A percentile compares a stretch with the other conserved stretches of the same genome.
Conservation (phyloP, 768 basidiomycete species). For the Suillus decipiens region DNA sequence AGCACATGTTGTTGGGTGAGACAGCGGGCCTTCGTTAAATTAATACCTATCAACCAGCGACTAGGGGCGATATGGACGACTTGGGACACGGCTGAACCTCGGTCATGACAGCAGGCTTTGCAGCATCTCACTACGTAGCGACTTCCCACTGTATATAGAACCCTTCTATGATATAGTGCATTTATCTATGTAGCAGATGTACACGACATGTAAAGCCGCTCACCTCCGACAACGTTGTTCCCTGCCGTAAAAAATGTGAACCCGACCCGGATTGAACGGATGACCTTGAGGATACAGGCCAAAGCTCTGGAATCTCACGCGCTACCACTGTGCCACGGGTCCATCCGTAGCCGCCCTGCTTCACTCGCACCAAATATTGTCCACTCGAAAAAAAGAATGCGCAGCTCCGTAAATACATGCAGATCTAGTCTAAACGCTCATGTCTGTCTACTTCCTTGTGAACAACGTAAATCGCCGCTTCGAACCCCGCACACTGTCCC, state of each 20-base stretch:
- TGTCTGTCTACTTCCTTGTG: slow-evolving; percentile 29
- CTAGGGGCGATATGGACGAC: background rate
- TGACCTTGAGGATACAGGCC: slow-evolving; percentile 41
- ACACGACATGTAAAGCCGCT: background rate
- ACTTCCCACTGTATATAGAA: background rate
- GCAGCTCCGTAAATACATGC: slow-evolving; percentile 20
- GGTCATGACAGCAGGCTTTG: background rate
- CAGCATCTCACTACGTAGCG: background rate
- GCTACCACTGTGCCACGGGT: slow-evolving; percentile 43
- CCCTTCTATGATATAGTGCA: background rate
- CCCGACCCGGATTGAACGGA: slow-evolving; percentile 49
- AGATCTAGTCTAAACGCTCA: slow-evolving; percentile 13
- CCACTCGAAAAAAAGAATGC: background rate
- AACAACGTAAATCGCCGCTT: slow-evolving; percentile 34
- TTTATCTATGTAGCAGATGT: background rate
- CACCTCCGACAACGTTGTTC: too few relatives aligned
- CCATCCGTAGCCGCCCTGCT: slow-evolving; percentile 8
- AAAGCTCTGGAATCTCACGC: slow-evolving; percentile 40
- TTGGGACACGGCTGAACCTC: background rate
- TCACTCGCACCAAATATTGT: background rate
- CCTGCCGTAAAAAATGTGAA: slow-evolving; percentile 28
- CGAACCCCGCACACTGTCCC: slow-evolving; percentile 10
- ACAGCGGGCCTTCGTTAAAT: background rate
- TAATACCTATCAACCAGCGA: background rate
- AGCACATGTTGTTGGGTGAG: background rate